Conservation (phyloP, 495 filamentous ascomycete species). For the Podospora anserina region DNA sequence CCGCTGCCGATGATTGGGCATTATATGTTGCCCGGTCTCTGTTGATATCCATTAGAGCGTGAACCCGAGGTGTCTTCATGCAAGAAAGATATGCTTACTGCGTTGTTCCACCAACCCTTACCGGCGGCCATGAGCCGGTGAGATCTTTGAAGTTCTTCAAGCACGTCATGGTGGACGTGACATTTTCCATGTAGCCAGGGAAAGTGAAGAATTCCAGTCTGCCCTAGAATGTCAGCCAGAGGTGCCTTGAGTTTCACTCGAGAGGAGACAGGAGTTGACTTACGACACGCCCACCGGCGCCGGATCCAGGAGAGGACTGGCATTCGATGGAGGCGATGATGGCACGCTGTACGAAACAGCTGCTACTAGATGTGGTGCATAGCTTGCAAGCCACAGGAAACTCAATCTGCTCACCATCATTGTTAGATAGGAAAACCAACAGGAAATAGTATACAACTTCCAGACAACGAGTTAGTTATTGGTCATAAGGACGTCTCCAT, state of each 20-base stretch:
- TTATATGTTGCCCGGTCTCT: constrained; percentile 57
- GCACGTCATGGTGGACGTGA: constrained; percentile 53
- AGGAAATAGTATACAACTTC: neutral
- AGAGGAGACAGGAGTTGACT: neutral
- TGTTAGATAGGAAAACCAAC: neutral
- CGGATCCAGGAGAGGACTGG: constrained; percentile 6
- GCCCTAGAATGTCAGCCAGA: neutral
- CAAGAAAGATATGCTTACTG: constrained; percentile 8
- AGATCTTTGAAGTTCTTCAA: constrained; percentile 53
- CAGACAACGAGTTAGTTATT: neutral
- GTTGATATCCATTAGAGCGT: constrained; percentile 12
- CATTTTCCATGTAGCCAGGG: constrained; percentile 55
- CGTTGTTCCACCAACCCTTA: constrained; percentile 60
- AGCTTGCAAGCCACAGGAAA: neutral
- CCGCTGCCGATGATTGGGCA: constrained; percentile 46
- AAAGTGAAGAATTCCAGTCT: constrained; percentile 58
- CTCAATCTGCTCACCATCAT: neutral
- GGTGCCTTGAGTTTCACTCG: neutral
- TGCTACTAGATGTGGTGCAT: neutral
- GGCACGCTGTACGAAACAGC: constrained; percentile 2
- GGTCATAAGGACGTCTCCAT: neutral
- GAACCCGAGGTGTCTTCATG: neutral
- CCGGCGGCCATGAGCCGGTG: constrained; percentile 54
- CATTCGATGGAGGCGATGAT: constrained; percentile 8
- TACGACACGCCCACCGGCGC: constrained; percentile 8